phyloP scores from a whole-genome alignment of 169 alveolate species.

The Perkinsus chesapeaki region DNA sequence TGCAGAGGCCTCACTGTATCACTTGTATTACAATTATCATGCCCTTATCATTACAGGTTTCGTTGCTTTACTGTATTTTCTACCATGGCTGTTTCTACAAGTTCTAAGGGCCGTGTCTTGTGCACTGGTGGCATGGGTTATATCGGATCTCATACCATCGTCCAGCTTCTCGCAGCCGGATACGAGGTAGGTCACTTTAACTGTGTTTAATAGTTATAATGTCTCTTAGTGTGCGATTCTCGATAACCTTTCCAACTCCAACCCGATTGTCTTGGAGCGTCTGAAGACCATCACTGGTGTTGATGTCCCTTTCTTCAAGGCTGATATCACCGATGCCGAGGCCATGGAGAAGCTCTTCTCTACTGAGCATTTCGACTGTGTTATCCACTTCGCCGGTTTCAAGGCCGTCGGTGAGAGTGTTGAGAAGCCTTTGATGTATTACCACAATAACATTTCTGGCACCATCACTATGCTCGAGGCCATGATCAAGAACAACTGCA shows the following conservation, averaged over 20 bases:
- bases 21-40: not conserved
- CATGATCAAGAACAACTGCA: conserved; percentile 57
- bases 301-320: conserved; percentile 51
- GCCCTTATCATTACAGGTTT: not conserved
- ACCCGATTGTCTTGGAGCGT: conserved; percentile 47
- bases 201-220: not conserved
- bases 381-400: conserved; percentile 82
- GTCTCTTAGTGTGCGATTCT: not conserved
- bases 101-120: not conserved
- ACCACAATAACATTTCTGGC: conserved; percentile 76
- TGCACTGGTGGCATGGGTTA: conserved; percentile 90
- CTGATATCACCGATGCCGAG: conserved; percentile 56
- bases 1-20: not conserved
- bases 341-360: conserved; percentile 47
- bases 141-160: conserved; percentile 86
- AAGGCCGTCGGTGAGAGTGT: conserved; percentile 86
- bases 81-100: not conserved
- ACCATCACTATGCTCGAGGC: conserved; percentile 64
- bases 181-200: conserved; percentile 37
- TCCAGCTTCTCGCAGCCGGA: conserved; percentile 65
- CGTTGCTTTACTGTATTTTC: not conserved
- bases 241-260: conserved; percentile 19
- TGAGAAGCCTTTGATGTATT: conserved; percentile 73
- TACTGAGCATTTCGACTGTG: conserved; percentile 40
- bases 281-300: conserved; percentile 50